phyloP scores from a whole-genome alignment of 1,284 basidiomycete genomes.

The Ustilago trichophora region DNA sequence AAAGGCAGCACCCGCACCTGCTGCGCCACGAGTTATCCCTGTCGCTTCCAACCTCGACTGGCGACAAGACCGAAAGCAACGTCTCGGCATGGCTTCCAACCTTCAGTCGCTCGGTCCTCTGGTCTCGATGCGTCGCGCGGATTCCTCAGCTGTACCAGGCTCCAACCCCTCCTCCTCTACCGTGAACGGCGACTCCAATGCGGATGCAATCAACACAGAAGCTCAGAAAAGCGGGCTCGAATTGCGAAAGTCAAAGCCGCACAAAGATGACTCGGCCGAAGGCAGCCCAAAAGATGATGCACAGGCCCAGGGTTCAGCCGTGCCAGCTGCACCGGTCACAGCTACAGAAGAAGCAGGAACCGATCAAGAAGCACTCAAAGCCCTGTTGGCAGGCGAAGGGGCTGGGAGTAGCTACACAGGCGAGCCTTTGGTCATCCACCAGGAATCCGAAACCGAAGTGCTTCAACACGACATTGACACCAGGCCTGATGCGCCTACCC shows the following conservation, averaged over 20 bases:
- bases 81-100: conserved; percentile 45
- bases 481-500: conserved; percentile 70
- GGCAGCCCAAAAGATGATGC: background rate
- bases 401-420: background rate
- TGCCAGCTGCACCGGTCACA: background rate
- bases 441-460: conserved; percentile 52
- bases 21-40: conserved; percentile 41
- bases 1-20: conserved; percentile 1
- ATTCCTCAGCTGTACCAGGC: conserved; percentile 13
- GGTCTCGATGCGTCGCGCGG: conserved; percentile 28
- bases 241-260: conserved; percentile 7
- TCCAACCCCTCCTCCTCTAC: background rate
- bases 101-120: conserved; percentile 38
- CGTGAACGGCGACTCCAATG: too few species aligned
- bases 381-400: conserved; percentile 37
- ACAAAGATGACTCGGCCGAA: background rate
- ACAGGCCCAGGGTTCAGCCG: background rate
- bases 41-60: conserved; percentile 49
- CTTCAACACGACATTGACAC: conserved; percentile 55
- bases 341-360: conserved; percentile 2
- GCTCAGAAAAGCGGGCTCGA: conserved; percentile 51
- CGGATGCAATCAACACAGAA: conserved; percentile 34
- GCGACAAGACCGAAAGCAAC: conserved; percentile 56
- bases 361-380: conserved; percentile 46
- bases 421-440: conserved; percentile 34